A percentile compares a stretch with the other conserved stretches of the same genome.
Evolutionary conservation across 345 rosid genomes (phyloP).

Genomic region (Gossypium bickii): DNA sequence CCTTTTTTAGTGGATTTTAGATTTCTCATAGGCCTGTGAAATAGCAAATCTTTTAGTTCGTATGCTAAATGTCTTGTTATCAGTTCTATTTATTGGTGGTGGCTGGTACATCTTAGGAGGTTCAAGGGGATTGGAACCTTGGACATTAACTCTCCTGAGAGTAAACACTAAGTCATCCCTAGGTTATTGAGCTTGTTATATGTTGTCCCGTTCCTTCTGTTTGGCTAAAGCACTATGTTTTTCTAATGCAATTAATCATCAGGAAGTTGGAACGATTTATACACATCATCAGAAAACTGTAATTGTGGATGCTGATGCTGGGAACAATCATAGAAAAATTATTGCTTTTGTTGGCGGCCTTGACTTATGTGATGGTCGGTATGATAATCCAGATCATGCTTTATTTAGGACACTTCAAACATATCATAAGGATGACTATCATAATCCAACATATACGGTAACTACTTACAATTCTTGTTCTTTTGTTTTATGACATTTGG

Average conservation of each 20-base stretch:
- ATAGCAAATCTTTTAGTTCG: not conserved
- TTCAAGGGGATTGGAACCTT: not conserved
- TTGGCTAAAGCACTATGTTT: conserved; percentile 3
- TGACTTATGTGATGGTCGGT: conserved; percentile 93
- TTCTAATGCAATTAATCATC: conserved; percentile 16
- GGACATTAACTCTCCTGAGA: not conserved
- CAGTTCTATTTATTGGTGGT: not conserved
- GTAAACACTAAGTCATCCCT: not conserved
- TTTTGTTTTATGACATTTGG: conserved; percentile 6
- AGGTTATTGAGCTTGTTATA: not conserved
- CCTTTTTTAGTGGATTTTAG: not conserved
- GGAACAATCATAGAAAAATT: conserved; percentile 66
- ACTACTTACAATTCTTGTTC: conserved; percentile 2
- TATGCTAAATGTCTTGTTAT: not conserved
- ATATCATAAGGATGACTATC: conserved; percentile 81
- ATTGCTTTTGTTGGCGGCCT: conserved; percentile 97
- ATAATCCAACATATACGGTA: conserved; percentile 88
- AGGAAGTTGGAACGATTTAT: conserved; percentile 93
- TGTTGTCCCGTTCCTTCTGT: not conserved
- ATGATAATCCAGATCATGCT: conserved; percentile 83
- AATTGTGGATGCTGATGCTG: conserved; percentile 92
- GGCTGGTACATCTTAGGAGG: not conserved
- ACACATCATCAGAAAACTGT: conserved; percentile 96
- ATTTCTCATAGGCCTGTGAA: not conserved
- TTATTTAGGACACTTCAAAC: conserved; percentile 68